A percentile compares a stretch with the other conserved stretches of the same genome.
These are phyloP conservation scores for Marchantia polymorpha DNA, from an alignment of 225 moss, liverwort and hornwort species.

Conservation along the genomic window DNA sequence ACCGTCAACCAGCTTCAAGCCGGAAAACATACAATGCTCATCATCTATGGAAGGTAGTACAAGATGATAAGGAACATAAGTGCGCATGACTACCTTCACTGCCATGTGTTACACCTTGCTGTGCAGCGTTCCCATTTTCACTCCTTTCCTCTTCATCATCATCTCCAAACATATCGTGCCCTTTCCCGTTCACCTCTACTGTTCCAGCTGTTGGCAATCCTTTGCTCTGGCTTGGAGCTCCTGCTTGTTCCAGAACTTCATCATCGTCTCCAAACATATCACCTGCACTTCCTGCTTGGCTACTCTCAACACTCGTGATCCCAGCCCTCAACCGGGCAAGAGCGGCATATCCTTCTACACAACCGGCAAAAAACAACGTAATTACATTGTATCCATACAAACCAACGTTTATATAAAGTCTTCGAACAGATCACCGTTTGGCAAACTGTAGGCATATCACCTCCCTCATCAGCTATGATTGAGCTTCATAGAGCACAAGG, in stretches of 20 bases:
- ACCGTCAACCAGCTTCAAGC: not conserved
- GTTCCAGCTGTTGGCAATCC: not conserved
- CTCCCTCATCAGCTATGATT: no score
- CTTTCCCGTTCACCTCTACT: slow-evolving; percentile 3
- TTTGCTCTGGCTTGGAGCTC: slow-evolving; percentile 3
- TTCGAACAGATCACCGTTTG: not conserved
- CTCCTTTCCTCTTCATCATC: slow-evolving; percentile 19
- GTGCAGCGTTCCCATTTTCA: not conserved
- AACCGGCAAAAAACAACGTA: not conserved
- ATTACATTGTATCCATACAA: no score
- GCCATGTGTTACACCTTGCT: not conserved
- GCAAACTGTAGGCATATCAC: no score
- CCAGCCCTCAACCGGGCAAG: slow-evolving; percentile 68
- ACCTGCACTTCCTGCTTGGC: slow-evolving; percentile 7
- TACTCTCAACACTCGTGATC: slow-evolving; percentile 29
- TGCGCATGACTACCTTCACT: slow-evolving; percentile 15
- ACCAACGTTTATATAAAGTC: not conserved
- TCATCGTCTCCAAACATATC: slow-evolving; percentile 33
- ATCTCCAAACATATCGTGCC: slow-evolving; percentile 41
- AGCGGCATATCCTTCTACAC: slow-evolving; percentile 81
- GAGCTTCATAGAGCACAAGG: no score
- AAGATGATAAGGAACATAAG: not conserved
- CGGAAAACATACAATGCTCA: not conserved
- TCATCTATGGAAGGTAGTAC: not conserved
- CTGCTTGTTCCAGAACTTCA: not conserved